Percentiles rank a stretch among this genome's conserved stretches.
Evolutionary conservation across 257 asterid genomes (phyloP).

Genomic region (Plantago ovata): DNA sequence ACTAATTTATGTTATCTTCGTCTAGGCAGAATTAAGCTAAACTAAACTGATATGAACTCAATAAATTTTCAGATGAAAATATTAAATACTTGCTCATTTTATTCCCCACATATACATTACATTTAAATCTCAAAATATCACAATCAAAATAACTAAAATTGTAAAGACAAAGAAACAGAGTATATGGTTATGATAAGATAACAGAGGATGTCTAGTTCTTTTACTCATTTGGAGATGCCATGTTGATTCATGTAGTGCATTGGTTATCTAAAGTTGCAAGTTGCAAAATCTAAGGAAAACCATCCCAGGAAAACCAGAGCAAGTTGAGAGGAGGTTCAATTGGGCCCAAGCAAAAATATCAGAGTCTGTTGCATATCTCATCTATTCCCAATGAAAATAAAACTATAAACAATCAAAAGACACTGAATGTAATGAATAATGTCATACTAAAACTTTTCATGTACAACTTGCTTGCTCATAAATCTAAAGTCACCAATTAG

Average conservation of each 20-base stretch:
- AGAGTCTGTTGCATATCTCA: slow-evolving; percentile 21
- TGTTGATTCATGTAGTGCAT: neutral
- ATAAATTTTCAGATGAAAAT: too few relatives aligned
- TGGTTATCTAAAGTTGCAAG: slow-evolving; percentile 6
- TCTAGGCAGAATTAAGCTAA: too few relatives aligned
- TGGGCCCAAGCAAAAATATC: slow-evolving; percentile 24
- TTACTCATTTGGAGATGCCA: neutral
- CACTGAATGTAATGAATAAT: slow-evolving; percentile 17
- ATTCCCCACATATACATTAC: too few relatives aligned
- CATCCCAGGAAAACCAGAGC: slow-evolving; percentile 21
- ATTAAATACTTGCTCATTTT: too few relatives aligned
- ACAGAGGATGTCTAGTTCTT: too few relatives aligned
- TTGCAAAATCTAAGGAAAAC: slow-evolving; percentile 22
- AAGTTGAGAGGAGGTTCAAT: slow-evolving; percentile 14
- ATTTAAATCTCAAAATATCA: too few relatives aligned
- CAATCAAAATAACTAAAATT: too few relatives aligned
- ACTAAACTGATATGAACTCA: too few relatives aligned
- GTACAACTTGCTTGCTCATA: slow-evolving; percentile 20
- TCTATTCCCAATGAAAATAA: slow-evolving; percentile 26
- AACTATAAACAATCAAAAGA: neutral
- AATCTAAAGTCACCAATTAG: slow-evolving; percentile 15
- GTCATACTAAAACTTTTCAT: slow-evolving; percentile 11
- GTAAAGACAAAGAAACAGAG: too few relatives aligned
- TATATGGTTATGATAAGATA: too few relatives aligned
- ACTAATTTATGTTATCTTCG: too few relatives aligned